Percentiles rank a stretch among this genome's conserved stretches.
Evolutionary conservation across 73 alveolate species (phyloP).

Genomic region (Paramecium biaurelia): DNA sequence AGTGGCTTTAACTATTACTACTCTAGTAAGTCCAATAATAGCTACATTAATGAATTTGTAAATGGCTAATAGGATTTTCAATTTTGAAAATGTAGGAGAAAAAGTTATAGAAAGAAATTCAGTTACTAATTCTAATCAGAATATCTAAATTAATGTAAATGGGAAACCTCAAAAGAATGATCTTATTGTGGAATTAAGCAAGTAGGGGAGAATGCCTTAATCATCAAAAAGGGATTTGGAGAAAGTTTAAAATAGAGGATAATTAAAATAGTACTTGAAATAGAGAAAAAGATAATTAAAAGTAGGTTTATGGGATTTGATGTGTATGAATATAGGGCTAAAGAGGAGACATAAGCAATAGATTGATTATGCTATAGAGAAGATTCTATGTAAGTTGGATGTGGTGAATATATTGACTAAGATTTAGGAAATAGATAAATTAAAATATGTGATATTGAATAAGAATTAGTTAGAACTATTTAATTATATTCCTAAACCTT

Average conservation of each 20-base stretch:
- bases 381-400: neutral
- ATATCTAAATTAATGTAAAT: neutral
- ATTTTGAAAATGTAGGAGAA: neutral
- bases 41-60: neutral
- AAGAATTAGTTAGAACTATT: neutral
- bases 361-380: neutral
- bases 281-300: neutral
- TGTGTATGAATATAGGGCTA: neutral
- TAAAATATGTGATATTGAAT: neutral
- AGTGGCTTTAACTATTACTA: neutral
- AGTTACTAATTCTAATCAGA: neutral
- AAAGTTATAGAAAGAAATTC: neutral
- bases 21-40: neutral
- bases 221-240: neutral
- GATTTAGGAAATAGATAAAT: neutral
- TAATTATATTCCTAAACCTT: conserved; percentile 37
- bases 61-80: conserved; percentile 23
- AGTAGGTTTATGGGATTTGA: neutral
- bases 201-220: neutral
- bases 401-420: neutral
- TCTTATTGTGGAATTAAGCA: neutral
- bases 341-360: neutral
- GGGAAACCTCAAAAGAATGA: neutral
- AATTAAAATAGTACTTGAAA: neutral
- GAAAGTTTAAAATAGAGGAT: neutral